Base-by-base conservation (phyloP, 2,329 filamentous ascomycete species). In the Pezizomycotina sp. region DNA sequence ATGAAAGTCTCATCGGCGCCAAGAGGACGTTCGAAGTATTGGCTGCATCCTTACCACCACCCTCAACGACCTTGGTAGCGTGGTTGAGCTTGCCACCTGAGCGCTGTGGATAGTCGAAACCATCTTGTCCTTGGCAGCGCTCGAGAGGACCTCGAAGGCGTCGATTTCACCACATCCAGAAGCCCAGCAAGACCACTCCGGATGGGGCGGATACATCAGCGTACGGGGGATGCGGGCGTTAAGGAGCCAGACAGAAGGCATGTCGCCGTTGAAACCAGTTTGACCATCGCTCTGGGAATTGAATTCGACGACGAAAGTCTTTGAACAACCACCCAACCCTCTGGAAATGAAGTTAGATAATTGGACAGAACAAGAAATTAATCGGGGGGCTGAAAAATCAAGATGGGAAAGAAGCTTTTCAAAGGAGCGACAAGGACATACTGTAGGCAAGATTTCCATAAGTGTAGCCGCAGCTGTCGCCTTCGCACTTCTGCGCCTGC, bases 191-290 rank as follows among this genome's bases (percentile, higher is more conserved):
- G 70, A 77, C 63, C 78, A 84, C 58, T 45, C 65, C 64, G 59
- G 83, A 83, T 55, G 83, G 77, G 4, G 66, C 60, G 4, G 41
- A 21, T 44, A 44, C 33, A 40, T 36, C 21, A 36, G 36, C n/a
- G 74, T 73, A 42, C 72, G 71, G 16, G 77, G 71, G 43, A 84
- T 79, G 42, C 69, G 65, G 12, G 69, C 72, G 58, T 84, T 84
- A 42, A 84, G 67, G 31, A 75, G 61, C 79, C 79, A 84, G 55
- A 76, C 66, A 26, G 77, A 73, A 6, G 78, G 77, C 66, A 77
- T 77, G 57, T 83, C 71, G 26, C 55, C 61, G 51, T 72, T 68
- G 50, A 61, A 62, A 38, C 60, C 61, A 28, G 35, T 36, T 24
- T 46, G 37, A 30, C 42, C 41, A 38, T 68, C 67, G 30, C 64